Evolutionary conservation across 345 rosid genomes (phyloP).

Genomic region (Brassica juncea): DNA sequence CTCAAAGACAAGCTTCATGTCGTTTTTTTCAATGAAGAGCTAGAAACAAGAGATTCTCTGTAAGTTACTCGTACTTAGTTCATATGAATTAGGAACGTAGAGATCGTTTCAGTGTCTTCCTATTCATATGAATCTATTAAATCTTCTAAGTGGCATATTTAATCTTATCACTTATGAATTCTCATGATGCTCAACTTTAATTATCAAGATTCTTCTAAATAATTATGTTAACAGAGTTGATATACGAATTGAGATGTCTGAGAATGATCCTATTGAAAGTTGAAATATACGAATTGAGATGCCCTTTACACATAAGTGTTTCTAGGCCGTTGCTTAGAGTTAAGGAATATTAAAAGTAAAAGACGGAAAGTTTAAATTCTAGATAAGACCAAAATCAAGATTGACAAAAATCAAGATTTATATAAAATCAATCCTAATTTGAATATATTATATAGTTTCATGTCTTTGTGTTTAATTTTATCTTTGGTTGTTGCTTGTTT

Average conservation of each 20-base stretch:
- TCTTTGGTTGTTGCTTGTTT: conserved; percentile 7
- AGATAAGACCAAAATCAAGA: conserved; percentile 26
- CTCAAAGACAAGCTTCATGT: conserved; percentile 64
- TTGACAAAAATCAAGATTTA: background rate
- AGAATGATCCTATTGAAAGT: conserved; percentile 26
- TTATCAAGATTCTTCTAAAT: background rate
- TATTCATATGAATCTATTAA: conserved; percentile 2
- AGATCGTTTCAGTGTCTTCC: background rate
- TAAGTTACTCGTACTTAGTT: conserved; percentile 47
- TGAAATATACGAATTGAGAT: conserved; percentile 26
- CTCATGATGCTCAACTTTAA: background rate
- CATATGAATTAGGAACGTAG: background rate
- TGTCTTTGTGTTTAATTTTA: background rate
- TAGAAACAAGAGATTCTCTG: conserved; percentile 73
- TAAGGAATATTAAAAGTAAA: conserved; percentile 30
- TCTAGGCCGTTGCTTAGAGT: conserved; percentile 37
- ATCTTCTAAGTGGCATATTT: background rate
- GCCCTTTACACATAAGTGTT: conserved; percentile 22
- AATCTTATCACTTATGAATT: background rate
- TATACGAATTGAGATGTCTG: conserved; percentile 9
- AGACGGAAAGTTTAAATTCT: conserved; percentile 32
- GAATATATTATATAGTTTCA: background rate
- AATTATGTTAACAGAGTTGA: background rate
- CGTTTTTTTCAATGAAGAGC: conserved; percentile 75
- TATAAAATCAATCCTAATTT: too few species aligned